Base-by-base conservation (phyloP, 2,329 filamentous ascomycete species). In the Aspergillus pseudotamarii region DNA sequence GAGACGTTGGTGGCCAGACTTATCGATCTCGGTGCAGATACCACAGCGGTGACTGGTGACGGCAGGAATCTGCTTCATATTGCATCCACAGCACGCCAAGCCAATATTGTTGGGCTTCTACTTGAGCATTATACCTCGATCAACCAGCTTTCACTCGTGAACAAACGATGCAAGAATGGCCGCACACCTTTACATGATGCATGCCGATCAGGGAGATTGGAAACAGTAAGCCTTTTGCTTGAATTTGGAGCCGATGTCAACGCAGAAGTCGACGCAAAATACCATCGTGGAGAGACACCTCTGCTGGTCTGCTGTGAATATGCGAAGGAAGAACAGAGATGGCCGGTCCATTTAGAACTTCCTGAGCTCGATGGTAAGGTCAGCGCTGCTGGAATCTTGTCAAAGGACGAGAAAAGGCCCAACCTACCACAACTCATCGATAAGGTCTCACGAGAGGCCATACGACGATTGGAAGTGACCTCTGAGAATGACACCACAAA, bases 51-150 rank as follows among this genome's bases (percentile, higher is more conserved):
- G 16, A 70, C 68, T 2, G 66, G 59, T 10, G 66, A 72, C 32
- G 65, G 66, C 16, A 59, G 63, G 6, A 71, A 63, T 32, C n/a
- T 71, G 23, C 51, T 72, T 19, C 70, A 72, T 50, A 67, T 70
- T 36, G 66, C 65, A 1, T 57, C 68, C 14, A 60, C 62, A 8
- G 67, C 68, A 6, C 64, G 64, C 1, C 68, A 69, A 55, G 66
- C 60, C 34, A 70, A 70, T 58, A 55, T 58, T 0, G 58, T 71
- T 26, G 69, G 68, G 5, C 54, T 70, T 16, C 58, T 71, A 8
- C 46, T 70, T 8, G 61, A 66, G n/a, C 63, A 66, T 48, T 70
- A 60, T 34, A 23, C 55, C 26, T 32, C 59, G 9, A 58, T 36
- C 6, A 12, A 43, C 14, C 56, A 65, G 30, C 34, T 34, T 10